phyloP scores from a whole-genome alignment of 768 basidiomycete species.

The Gloeopeniophorella convolvens region DNA sequence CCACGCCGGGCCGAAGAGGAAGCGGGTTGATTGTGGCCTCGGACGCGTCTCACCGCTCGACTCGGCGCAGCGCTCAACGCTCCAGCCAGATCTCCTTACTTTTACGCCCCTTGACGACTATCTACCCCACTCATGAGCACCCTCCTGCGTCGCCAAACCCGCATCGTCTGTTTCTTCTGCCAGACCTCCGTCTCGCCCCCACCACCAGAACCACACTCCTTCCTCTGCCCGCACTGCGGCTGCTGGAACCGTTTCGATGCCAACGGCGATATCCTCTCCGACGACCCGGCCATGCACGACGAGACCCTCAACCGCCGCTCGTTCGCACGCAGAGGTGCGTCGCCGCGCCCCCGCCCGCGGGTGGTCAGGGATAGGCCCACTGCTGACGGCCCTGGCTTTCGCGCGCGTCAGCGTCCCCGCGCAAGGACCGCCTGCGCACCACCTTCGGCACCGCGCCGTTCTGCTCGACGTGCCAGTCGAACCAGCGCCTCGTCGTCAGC shows the following conservation, averaged over 20 bases:
- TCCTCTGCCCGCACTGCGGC: slow-evolving; percentile 58
- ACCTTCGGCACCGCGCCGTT: slow-evolving; percentile 57
- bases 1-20: too few species aligned
- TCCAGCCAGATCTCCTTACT: too few species aligned
- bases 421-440: slow-evolving; percentile 62
- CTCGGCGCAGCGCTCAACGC: too few species aligned
- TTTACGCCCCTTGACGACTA: too few species aligned
- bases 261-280: slow-evolving; percentile 70
- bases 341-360: not conserved
- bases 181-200: slow-evolving; percentile 37
- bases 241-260: slow-evolving; percentile 74
- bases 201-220: slow-evolving; percentile 47
- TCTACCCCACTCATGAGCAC: slow-evolving; percentile 28
- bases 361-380: too few species aligned
- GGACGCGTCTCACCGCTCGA: too few species aligned
- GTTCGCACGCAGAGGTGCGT: slow-evolving; percentile 67
- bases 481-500: slow-evolving; percentile 82
- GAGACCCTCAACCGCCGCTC: slow-evolving; percentile 61
- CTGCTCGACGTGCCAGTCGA: slow-evolving; percentile 87
- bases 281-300: slow-evolving; percentile 86
- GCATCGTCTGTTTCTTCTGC: slow-evolving; percentile 63
- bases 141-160: slow-evolving; percentile 49
- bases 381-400: slow-evolving; percentile 2
- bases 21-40: too few species aligned
- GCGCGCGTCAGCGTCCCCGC: slow-evolving; percentile 48